Evolutionary conservation across 805 yeast genomes (phyloP).

Genomic region (Candida ponderosae): DNA sequence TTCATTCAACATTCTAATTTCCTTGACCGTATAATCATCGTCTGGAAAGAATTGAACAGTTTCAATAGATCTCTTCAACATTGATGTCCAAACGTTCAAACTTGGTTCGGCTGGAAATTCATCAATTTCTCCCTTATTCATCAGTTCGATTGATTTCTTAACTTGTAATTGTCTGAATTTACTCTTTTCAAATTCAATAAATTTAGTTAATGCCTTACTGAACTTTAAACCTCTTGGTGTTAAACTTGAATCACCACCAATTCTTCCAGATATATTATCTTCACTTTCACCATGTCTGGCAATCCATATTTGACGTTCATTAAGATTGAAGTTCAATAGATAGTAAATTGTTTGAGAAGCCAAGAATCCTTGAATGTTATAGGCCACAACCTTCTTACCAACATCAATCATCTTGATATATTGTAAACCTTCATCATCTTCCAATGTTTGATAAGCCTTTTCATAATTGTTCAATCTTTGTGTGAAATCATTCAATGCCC

Average conservation of each 20-base stretch:
- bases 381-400: conserved; percentile 89
- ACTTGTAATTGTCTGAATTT: conserved; percentile 61
- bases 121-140: conserved; percentile 24
- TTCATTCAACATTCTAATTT: conserved; percentile 90
- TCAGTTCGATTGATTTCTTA: conserved; percentile 35
- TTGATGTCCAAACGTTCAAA: conserved; percentile 89
- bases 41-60: conserved; percentile 76
- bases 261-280: conserved; percentile 77
- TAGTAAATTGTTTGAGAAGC: conserved; percentile 93
- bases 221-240: conserved; percentile 76
- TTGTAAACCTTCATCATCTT: conserved; percentile 66
- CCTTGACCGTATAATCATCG: conserved; percentile 65
- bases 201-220: conserved; percentile 62
- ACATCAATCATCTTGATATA: conserved; percentile 95
- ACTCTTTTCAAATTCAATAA: conserved; percentile 62
- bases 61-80: conserved; percentile 71
- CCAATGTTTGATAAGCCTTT: conserved; percentile 84
- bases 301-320: conserved; percentile 89
- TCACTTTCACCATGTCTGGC: conserved; percentile 91
- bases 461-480: conserved; percentile 79
- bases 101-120: conserved; percentile 55
- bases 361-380: conserved; percentile 78
- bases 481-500: conserved; percentile 75
- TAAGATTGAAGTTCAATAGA: conserved; percentile 77
- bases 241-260: conserved; percentile 85